phyloP scores from a whole-genome alignment of 176 grass and related monocot genomes.

The Coix lacrymajobi region DNA sequence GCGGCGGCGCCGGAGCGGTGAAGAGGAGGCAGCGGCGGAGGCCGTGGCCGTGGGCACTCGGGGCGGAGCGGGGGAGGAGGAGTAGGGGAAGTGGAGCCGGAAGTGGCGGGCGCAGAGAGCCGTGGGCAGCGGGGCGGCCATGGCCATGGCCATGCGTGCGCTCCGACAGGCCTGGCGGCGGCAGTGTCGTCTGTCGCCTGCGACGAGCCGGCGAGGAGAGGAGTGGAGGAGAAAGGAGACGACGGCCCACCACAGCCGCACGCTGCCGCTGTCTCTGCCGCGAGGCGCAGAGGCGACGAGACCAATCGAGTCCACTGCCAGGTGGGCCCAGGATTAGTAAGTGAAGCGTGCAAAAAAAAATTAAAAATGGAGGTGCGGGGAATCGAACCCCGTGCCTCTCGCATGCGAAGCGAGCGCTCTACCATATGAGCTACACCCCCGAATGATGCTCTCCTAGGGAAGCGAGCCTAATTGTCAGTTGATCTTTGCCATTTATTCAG shows the following conservation, averaged over 20 bases:
- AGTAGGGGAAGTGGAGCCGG: not conserved
- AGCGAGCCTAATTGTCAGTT: not conserved
- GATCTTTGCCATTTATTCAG: no score
- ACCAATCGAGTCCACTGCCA: not conserved
- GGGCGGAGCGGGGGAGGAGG: not conserved
- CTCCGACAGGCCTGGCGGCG: not conserved
- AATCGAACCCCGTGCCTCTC: conserved; percentile 97
- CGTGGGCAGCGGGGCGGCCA: conserved; percentile 15
- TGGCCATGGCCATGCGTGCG: conserved; percentile 18
- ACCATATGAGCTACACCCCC: conserved; percentile 96
- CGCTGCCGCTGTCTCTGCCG: not conserved
- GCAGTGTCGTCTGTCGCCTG: no score
- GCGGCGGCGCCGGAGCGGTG: not conserved
- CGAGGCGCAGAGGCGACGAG: not conserved
- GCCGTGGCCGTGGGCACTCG: not conserved
- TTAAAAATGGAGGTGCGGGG: conserved; percentile 5
- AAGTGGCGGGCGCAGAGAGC: conserved; percentile 4
- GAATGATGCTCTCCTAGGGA: not conserved
- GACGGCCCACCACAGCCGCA: not conserved
- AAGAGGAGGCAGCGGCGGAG: not conserved
- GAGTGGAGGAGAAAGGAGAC: conserved; percentile 2
- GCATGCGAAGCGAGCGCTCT: conserved; percentile 99
- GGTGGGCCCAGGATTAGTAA: not conserved
- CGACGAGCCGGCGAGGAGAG: not conserved
- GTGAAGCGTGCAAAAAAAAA: not conserved